Conservation (phyloP, 768 basidiomycete species). For the Russula compacta region DNA sequence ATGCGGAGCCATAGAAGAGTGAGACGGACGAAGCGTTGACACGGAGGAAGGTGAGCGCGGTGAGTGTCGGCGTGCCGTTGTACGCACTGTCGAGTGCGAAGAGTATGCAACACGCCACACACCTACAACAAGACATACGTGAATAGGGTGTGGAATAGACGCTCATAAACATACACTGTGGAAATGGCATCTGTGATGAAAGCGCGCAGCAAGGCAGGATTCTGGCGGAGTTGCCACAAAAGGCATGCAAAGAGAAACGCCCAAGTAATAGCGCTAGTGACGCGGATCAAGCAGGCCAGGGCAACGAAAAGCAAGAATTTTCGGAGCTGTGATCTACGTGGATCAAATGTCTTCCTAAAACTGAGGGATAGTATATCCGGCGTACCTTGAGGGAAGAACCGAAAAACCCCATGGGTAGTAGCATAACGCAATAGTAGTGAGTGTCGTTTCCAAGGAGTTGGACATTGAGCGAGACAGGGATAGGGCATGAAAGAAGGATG, state of each 20-base stretch:
- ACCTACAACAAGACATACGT: conserved; percentile 5
- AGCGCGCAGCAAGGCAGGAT: conserved; percentile 24
- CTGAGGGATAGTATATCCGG: neutral
- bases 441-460: conserved; percentile 85
- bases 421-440: conserved; percentile 68
- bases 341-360: conserved; percentile 2
- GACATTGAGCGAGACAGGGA: conserved; percentile 82
- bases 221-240: conserved; percentile 42
- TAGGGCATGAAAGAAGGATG: conserved; percentile 81
- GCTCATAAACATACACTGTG: conserved; percentile 35
- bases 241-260: conserved; percentile 52
- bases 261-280: conserved; percentile 88
- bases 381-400: conserved; percentile 17
- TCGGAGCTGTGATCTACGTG: conserved; percentile 27
- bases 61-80: conserved; percentile 58
- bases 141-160: neutral
- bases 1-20: conserved; percentile 80
- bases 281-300: conserved; percentile 72
- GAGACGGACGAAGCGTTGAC: conserved; percentile 83
- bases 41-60: conserved; percentile 71
- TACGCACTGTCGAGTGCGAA: conserved; percentile 56
- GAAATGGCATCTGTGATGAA: conserved; percentile 33
- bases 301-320: conserved; percentile 53
- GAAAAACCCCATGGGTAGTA: conserved; percentile 62
- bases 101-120: conserved; percentile 10